These are phyloP conservation scores for Botryobasidium botryosum DNA, from an alignment of 768 basidiomycete genomes.

Conservation along the genomic window DNA sequence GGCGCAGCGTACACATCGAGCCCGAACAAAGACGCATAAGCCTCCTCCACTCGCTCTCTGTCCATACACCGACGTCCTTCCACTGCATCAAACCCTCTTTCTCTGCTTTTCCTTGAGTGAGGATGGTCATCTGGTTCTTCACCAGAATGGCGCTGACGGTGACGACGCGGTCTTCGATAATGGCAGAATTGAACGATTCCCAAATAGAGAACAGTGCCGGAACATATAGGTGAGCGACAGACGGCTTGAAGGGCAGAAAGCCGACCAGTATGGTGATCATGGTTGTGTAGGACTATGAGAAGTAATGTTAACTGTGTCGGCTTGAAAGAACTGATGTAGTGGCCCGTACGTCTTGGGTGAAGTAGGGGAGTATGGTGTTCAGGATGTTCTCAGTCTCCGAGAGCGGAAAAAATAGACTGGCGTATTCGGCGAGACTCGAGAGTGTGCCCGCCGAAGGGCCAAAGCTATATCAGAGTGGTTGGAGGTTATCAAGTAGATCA, in stretches of 20 bases:
- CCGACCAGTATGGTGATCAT: conserved; percentile 61
- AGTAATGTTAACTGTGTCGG: neutral
- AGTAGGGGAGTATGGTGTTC: conserved; percentile 45
- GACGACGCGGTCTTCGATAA: conserved; percentile 54
- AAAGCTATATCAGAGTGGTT: conserved; percentile 2
- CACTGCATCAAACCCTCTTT: conserved; percentile 6
- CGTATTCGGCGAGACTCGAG: conserved; percentile 55
- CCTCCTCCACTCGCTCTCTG: conserved; percentile 8
- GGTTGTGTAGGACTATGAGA: conserved; percentile 40
- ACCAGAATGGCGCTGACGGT: conserved; percentile 53
- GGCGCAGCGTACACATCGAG: conserved; percentile 11
- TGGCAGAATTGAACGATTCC: conserved; percentile 37
- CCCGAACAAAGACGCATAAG: conserved; percentile 10
- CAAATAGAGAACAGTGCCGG: conserved; percentile 58
- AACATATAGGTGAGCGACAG: conserved; percentile 47
- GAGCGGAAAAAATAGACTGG: conserved; percentile 50
- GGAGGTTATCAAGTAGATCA: neutral
- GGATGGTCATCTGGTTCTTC: conserved; percentile 42
- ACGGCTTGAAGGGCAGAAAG: conserved; percentile 60
- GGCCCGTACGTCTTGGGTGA: conserved; percentile 48
- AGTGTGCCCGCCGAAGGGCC: conserved; percentile 34
- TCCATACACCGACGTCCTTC: conserved; percentile 13
- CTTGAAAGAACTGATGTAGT: conserved; percentile 1
- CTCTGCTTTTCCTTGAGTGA: no score
- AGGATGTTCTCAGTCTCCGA: conserved; percentile 56